Evolutionary conservation across 495 filamentous ascomycete genomes (phyloP).

Genomic region (Penicillium angulare): DNA sequence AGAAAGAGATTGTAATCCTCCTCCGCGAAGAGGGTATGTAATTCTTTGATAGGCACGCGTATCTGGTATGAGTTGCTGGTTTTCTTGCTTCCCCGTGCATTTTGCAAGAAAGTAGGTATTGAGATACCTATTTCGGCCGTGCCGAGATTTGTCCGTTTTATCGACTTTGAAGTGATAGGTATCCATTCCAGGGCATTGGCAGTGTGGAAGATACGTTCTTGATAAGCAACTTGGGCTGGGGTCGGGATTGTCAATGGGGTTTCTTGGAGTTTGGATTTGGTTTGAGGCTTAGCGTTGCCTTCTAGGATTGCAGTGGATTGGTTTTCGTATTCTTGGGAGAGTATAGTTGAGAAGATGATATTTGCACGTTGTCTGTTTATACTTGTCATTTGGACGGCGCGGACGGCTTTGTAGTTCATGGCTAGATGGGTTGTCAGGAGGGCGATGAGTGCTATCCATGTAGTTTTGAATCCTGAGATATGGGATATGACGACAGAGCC

Average conservation of each 20-base stretch:
- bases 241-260: constrained; percentile 38
- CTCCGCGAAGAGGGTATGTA: constrained; percentile 24
- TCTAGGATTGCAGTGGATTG: too few species aligned
- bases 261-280: neutral
- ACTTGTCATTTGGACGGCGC: constrained; percentile 77
- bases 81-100: neutral
- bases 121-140: constrained; percentile 35
- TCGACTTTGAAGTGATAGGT: constrained; percentile 1
- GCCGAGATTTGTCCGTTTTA: constrained; percentile 15
- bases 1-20: constrained; percentile 36
- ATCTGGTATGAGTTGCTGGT: constrained; percentile 11
- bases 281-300: too few species aligned
- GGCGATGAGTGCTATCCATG: constrained; percentile 70
- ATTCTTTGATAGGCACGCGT: constrained; percentile 12
- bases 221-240: constrained; percentile 60
- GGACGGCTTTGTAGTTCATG: constrained; percentile 84
- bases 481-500: constrained; percentile 78
- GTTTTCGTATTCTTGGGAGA: neutral
- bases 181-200: constrained; percentile 61
- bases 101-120: constrained; percentile 25
- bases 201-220: constrained; percentile 72
- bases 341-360: constrained; percentile 62
- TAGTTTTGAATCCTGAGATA: constrained; percentile 66
- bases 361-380: constrained; percentile 86
- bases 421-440: constrained; percentile 73